Evolutionary conservation across 2,329 filamentous ascomycete species (phyloP), one percentile per base, ranked within the genome.

Genomic region (Pseudogymnoascus sp.): DNA sequence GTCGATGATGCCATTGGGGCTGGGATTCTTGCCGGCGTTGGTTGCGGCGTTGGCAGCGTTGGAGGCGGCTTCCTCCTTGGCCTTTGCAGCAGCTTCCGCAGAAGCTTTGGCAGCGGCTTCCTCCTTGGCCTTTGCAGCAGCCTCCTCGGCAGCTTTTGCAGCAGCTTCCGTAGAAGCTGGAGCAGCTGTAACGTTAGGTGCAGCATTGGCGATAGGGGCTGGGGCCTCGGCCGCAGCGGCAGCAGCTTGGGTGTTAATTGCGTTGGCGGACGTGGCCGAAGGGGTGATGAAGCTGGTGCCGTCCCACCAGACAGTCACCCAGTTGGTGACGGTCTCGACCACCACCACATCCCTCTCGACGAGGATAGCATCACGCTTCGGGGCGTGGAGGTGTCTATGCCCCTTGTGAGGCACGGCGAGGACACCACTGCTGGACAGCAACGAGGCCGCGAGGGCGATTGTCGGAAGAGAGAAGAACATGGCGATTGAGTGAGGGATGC

Each of bases 341-440:
- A 37, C 56, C 13, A 13, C 18, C 3, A 60, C 58, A n/a, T 30
- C 19, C 3, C 30, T 48, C 15, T 61, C 60, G 1, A 37, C 59
- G 21, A 69, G 58, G 19, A 69, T 64, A 4, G 63, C 23, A 30
- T 48, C 23, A 28, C 41, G 41, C 41, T 48, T 67, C 15, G 69
- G 62, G 15, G 67, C 64, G 37, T 60, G 63, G 18, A 65, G 62
- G 8, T 63, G 26, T 18, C 64, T 63, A 60, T 68, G 57, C 7
- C 57, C 57, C 12, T 8, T 38, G 57, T 59, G 57, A 30, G 61
- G 64, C 19, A 63, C 63, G 55, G 66, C 65, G 15, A 67, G 30
- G 52, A 63, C 65, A 59, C 67, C 65, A 58, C 67, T 67, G 61
- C 65, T 67, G 64, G 66, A 64, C 66, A 70, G 68, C 65, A 70